Evolutionary conservation across 768 basidiomycete genomes (phyloP).

Genomic region (Podaxis sp.): DNA sequence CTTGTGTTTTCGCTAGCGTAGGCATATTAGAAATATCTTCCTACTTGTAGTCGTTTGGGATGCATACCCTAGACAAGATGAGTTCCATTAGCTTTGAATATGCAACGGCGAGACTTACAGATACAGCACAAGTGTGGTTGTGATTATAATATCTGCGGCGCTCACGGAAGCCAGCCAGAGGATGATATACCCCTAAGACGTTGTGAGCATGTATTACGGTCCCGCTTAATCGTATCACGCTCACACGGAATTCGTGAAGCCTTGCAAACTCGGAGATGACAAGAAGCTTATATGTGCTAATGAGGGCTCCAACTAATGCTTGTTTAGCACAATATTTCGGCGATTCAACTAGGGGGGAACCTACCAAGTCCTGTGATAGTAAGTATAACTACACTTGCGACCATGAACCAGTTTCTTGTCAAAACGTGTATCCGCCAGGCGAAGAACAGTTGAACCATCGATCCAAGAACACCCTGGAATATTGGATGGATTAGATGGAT

Average conservation of each 20-base stretch:
- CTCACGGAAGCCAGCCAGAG: background rate
- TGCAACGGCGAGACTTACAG: background rate
- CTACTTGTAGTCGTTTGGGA: background rate
- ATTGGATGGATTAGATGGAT: background rate
- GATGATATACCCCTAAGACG: background rate
- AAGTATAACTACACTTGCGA: background rate
- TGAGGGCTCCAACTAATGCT: background rate
- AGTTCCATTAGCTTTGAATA: background rate
- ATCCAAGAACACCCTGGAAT: background rate
- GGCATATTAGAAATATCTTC: background rate
- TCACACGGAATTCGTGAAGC: background rate
- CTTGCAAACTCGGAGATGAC: background rate
- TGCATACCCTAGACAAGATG: background rate
- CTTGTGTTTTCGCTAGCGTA: background rate
- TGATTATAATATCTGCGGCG: background rate
- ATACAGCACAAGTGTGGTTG: background rate
- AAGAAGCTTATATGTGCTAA: background rate
- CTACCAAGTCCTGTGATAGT: background rate
- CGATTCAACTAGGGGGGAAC: background rate
- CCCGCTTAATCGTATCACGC: background rate
- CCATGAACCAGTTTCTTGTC: background rate
- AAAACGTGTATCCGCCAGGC: background rate
- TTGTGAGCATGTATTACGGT: background rate
- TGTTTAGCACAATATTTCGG: background rate
- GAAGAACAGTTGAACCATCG: background rate